These are phyloP conservation scores for Paramyrothecium sp. DNA, from an alignment of 2,329 filamentous ascomycete species.

Conservation along the genomic window DNA sequence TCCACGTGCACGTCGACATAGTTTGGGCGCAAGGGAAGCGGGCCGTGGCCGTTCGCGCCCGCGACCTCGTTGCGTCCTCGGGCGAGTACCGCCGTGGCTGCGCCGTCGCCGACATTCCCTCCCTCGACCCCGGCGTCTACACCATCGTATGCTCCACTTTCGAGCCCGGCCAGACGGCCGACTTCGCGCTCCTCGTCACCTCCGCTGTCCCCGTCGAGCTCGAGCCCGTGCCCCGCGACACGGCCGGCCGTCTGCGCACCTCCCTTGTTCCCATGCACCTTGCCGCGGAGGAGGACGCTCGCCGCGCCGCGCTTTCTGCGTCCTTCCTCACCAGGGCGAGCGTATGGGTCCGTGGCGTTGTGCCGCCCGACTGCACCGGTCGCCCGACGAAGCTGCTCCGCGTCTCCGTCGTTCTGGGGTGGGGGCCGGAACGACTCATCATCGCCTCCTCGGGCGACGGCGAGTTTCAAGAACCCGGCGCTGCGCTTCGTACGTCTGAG, in stretches of 20 bases:
- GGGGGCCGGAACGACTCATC: slow-evolving; percentile 64
- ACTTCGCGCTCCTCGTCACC: slow-evolving; percentile 74
- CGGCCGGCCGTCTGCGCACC: slow-evolving; percentile 70
- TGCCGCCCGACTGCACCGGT: slow-evolving; percentile 17
- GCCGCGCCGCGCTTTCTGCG: slow-evolving; percentile 37
- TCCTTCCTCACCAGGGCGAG: slow-evolving; percentile 57
- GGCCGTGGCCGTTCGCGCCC: slow-evolving; percentile 64
- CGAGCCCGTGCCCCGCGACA: slow-evolving; percentile 65
- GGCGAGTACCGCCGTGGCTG: slow-evolving; percentile 86
- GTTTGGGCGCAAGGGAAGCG: slow-evolving; percentile 75
- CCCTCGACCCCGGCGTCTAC: slow-evolving; percentile 71
- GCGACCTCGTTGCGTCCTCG: slow-evolving; percentile 79
- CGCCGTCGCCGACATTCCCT: slow-evolving; percentile 62
- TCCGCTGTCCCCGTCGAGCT: slow-evolving; percentile 58
- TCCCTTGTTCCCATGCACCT: slow-evolving; percentile 57
- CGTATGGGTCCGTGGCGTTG: slow-evolving; percentile 27
- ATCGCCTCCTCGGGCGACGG: slow-evolving; percentile 69
- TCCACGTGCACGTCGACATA: slow-evolving; percentile 82
- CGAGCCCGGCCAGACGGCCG: slow-evolving; percentile 72
- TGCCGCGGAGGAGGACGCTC: slow-evolving; percentile 33
- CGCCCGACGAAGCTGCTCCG: slow-evolving; percentile 50
- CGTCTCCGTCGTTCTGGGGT: slow-evolving; percentile 70
- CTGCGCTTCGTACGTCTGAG: slow-evolving; percentile 68
- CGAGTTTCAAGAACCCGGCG: slow-evolving; percentile 67
- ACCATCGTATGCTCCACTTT: slow-evolving; percentile 91